These are phyloP conservation scores for Orbilia ellipsospora DNA, from an alignment of 2,329 filamentous ascomycete genomes.

Conservation along the genomic window DNA sequence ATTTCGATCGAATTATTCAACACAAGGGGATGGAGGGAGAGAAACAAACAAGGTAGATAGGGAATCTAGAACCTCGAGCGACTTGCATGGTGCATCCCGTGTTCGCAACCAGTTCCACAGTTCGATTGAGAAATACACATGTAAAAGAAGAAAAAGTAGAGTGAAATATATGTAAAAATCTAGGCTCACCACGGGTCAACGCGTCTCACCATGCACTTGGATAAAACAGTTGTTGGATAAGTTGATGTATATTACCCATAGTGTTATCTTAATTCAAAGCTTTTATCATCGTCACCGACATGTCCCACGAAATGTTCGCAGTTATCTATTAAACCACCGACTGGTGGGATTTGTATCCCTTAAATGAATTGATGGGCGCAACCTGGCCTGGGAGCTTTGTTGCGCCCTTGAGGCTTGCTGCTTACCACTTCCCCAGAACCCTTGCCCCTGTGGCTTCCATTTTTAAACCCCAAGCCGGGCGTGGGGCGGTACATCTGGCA, in stretches of 20 bases:
- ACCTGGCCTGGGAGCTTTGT: conserved; percentile 6
- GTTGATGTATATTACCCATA: neutral
- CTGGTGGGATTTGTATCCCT: conserved; percentile 39
- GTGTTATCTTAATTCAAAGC: too few relatives aligned
- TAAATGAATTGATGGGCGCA: conserved; percentile 24
- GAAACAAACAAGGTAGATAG: conserved; percentile 11
- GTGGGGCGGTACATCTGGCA: conserved; percentile 37
- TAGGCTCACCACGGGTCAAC: conserved; percentile 53
- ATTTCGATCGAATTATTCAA: conserved; percentile 41
- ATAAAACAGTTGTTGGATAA: conserved; percentile 45
- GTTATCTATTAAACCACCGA: conserved; percentile 53
- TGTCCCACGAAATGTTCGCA: conserved; percentile 20
- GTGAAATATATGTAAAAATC: conserved; percentile 18
- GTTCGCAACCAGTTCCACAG: conserved; percentile 51
- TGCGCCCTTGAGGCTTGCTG: conserved; percentile 42
- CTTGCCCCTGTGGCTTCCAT: conserved; percentile 36
- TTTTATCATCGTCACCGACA: too few relatives aligned
- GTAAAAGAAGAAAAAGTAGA: conserved; percentile 2
- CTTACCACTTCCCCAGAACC: conserved; percentile 41
- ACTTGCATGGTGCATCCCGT: conserved; percentile 49
- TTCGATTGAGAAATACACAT: conserved; percentile 29
- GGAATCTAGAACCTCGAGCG: conserved; percentile 50
- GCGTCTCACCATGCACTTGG: conserved; percentile 47
- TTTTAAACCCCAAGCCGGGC: conserved; percentile 40
- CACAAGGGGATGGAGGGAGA: conserved; percentile 17